Base-by-base conservation (phyloP, 768 basidiomycete species). In the Phanerochaete carnosa region DNA sequence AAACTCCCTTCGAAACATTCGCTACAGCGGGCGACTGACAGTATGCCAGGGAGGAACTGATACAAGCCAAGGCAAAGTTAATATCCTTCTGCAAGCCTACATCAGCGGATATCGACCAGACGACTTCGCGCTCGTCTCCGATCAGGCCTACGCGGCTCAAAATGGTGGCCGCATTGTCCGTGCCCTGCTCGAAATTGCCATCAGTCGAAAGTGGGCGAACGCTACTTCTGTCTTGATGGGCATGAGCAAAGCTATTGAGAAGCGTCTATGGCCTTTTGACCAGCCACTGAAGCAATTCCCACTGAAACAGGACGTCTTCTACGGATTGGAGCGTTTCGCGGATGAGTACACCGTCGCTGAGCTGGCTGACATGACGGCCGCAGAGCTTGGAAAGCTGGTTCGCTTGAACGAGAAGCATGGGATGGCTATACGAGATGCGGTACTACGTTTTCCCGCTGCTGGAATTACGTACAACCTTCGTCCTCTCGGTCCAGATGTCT, bases 111-210 rank as follows among this genome's bases (percentile, higher is more conserved):
- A 84, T 46, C 76, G 78, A n/a, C 77, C 97, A 15, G 90, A 97
- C 62, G 97, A 99, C 74, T 99, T 97, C 68, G 97, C 97, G 9
- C 78, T 99, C 60, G 89, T 98, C 7, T 98, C 97, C 0, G 97
- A 99, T 70, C 89, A 86, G 69, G 93, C 89, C 1, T 99, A 96
- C 69, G 93, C 87, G 45, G 92, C 95, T 25, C 95, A 98, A 70
- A 99, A 98, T 68, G 92, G 89, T 16, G 95, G 90, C 19, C 90
- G 97, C 62, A 98, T 99, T 64, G 81, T 93, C 57, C 87, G 97
- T n/a, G 93, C 95, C 45, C 79, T 99, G 1, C 83, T 98, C 16
- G 97, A 99, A 71, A 96, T 98, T 30, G 94, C 92, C 0, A 84
- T 98, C 67, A 94, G 93, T 71, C 85, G 84, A 63, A 94, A 95